Evolutionary conservation across 1,284 basidiomycete species (phyloP).

Genomic region (Wolfiporia cocos): DNA sequence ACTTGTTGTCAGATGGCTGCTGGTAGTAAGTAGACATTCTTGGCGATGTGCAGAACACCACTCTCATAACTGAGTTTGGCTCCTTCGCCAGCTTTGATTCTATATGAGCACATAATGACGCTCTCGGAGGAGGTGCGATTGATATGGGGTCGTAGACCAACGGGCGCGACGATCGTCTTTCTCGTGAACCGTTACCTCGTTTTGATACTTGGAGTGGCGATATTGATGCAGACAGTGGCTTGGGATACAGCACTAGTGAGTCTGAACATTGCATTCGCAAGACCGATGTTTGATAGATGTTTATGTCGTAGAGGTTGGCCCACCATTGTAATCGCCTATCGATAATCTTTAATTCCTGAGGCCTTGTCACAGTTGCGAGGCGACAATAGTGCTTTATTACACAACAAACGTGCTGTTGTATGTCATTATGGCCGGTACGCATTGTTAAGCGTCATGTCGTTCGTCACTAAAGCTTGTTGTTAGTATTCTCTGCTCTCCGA

Average conservation of each 20-base stretch:
- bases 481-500: slow-evolving; percentile 13
- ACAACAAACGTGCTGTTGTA: slow-evolving; percentile 8
- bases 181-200: slow-evolving; percentile 13
- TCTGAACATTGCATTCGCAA: too few relatives aligned
- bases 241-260: slow-evolving; percentile 4
- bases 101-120: slow-evolving; percentile 12
- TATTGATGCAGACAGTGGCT: slow-evolving; percentile 3
- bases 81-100: slow-evolving; percentile 8
- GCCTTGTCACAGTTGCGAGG: slow-evolving; percentile 7
- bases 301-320: neutral
- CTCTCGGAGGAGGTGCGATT: slow-evolving; percentile 9
- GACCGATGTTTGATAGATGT: too few relatives aligned
- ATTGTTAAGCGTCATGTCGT: neutral
- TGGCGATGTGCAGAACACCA: neutral
- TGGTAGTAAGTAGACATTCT: neutral
- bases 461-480: neutral
- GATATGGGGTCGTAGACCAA: slow-evolving; percentile 10
- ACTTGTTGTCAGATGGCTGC: slow-evolving; percentile 7
- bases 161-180: slow-evolving; percentile 11
- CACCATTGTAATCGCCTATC: neutral
- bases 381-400: slow-evolving; percentile 5
- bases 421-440: slow-evolving; percentile 4
- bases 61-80: neutral
- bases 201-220: slow-evolving; percentile 6
- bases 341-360: too few relatives aligned